Percentiles rank a stretch among this genome's conserved stretches.
phyloP scores from a whole-genome alignment of 306 rosid genomes.

The Aeschynomene evenia region DNA sequence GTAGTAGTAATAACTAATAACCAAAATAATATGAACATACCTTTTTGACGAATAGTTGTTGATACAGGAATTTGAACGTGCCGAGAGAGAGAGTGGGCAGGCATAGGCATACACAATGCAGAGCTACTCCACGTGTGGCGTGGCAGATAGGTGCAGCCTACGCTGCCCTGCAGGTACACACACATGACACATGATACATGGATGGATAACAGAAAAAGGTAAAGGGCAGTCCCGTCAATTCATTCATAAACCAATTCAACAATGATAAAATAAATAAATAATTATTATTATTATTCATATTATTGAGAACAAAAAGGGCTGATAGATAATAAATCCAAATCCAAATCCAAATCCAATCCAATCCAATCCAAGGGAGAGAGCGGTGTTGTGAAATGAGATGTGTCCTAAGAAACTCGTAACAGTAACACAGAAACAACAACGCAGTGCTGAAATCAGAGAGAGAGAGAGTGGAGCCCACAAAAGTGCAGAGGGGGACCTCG shows the following conservation, averaged over 20 bases:
- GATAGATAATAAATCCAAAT: background rate
- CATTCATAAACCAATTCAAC: background rate
- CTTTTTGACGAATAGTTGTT: background rate
- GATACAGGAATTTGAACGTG: background rate
- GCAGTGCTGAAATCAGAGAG: constrained; percentile 1
- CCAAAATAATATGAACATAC: background rate
- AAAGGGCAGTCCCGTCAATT: constrained; percentile 11
- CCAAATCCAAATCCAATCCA: no score
- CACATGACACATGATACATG: no score
- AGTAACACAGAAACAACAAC: background rate
- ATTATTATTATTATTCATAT: no score
- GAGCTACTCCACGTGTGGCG: constrained; percentile 40
- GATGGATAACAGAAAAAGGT: background rate
- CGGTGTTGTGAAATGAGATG: background rate
- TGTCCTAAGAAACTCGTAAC: background rate
- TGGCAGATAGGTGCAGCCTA: constrained; percentile 34
- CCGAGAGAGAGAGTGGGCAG: constrained; percentile 3
- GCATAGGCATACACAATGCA: background rate
- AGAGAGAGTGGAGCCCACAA: constrained; percentile 36
- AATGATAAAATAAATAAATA: no score
- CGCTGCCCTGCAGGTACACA: constrained; percentile 8
- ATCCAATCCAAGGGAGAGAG: no score
- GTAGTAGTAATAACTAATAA: background rate
- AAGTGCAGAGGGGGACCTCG: constrained; percentile 30
- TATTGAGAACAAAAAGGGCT: no score